phyloP scores from a whole-genome alignment of 441 rosid genomes.

The Erodium texanum region DNA sequence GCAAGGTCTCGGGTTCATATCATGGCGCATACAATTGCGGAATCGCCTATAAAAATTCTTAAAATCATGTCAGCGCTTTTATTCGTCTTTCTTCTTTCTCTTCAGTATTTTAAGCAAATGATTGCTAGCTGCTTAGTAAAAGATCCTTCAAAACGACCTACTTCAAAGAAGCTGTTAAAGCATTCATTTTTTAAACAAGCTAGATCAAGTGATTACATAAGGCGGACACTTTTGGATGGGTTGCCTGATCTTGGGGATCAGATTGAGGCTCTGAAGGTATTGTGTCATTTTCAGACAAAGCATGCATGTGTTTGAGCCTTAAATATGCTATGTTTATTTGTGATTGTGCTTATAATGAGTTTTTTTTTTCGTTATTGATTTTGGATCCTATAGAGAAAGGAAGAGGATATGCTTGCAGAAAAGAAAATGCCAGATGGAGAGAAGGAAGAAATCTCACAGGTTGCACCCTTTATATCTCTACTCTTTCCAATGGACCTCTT shows the following conservation, averaged over 20 bases:
- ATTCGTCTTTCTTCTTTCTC: constrained; percentile 10
- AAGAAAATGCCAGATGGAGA: constrained; percentile 96
- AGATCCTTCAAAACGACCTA: constrained; percentile 91
- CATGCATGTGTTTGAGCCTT: constrained; percentile 9
- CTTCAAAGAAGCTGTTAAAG: constrained; percentile 69
- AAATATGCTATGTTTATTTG: constrained; percentile 10
- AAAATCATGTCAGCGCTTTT: neutral
- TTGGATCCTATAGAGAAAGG: constrained; percentile 53
- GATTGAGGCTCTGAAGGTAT: constrained; percentile 73
- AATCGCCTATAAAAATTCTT: neutral
- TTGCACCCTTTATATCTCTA: constrained; percentile 20
- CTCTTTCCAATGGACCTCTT: neutral
- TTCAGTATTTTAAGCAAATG: constrained; percentile 97
- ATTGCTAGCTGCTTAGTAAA: constrained; percentile 95
- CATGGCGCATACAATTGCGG: neutral
- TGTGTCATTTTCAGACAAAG: constrained; percentile 10
- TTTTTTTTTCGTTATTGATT: neutral
- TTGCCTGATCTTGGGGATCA: constrained; percentile 88
- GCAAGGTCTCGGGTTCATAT: neutral
- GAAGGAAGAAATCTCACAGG: constrained; percentile 95
- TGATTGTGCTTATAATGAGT: constrained; percentile 14
- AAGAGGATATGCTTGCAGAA: constrained; percentile 97
- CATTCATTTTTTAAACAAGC: constrained; percentile 97
- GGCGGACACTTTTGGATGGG: constrained; percentile 70
- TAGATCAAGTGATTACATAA: constrained; percentile 73